Base-by-base conservation (phyloP, 306 rosid species). In the Phaseolus lunatus region DNA sequence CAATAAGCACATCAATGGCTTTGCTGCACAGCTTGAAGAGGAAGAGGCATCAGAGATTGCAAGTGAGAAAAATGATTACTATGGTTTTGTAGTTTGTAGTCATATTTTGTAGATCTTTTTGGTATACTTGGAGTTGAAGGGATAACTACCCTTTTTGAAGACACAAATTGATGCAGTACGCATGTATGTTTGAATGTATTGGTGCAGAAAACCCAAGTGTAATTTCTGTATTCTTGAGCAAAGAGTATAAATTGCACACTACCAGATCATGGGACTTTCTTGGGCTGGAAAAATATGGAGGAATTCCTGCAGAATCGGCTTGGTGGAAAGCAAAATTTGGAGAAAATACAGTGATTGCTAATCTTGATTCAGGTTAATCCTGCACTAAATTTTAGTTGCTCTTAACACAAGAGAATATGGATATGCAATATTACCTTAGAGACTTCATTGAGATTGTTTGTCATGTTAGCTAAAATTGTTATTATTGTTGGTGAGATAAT, bases 191-290 rank as follows among this genome's bases (percentile, higher is more conserved):
- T 74, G 16, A 19, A 27, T 10, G 1, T 31, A 3, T 70, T 37
- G 75, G 67, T 39, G 77, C 77, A 84, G 87, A 77, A 57, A 31
- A 80, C 1, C 22, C 64, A n/a, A 71, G 77, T 49, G 92, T 91
- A 12, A 79, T 89, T 24, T 88, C 96, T 9, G 90, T 93, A 3
- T 91, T 91, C 83, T 68, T 78, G 76, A 91, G 87, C 91, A 61
- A 75, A 62, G 85, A 54, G 70, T 69, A 84, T 65, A 67, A 83
- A 39, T 41, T 91, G 64, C 97, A 89, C 47, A 84, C 87, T n/a
- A 93, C 98, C n/a, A 87, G 67, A 16, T 88, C 97, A 64, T 93
- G 98, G 98, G 83, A 81, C 16, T 93, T 91, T 82, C 85, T 84
- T 66, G 87, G 87, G 19, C 41, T 80, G 41, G 87, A 84, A 53